Base-by-base conservation (phyloP, 78 protist species). In the Trichosphaerium sp. region DNA sequence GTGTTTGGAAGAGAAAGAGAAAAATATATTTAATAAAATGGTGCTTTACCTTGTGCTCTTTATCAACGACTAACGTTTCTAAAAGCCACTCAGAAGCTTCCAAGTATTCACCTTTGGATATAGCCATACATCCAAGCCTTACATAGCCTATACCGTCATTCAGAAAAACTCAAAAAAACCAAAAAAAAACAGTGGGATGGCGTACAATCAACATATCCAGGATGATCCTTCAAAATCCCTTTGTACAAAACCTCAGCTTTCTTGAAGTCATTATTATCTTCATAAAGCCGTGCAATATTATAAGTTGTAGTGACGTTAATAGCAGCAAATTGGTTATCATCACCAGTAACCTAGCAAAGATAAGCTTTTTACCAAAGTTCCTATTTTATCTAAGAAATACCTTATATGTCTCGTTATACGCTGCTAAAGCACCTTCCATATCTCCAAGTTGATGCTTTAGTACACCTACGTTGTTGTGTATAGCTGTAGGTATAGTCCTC, bases 61-160 rank as follows among this genome's bases (percentile, higher is more conserved):
- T n/a, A 31, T 35, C 60, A 18, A 63, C 32, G 14, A 40, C 34
- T 39, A 81, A n/a, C 23, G 65, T 66, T 64, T 68, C 74, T 47
- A 64, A 74, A 68, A 26, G 37, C 87, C 87, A 81, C 47, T 81
- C 87, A 15, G 39, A 26, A 11, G 73, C 71, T 29, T 81, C 87
- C 49, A 25, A 57, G 52, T 28, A 18, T 18, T 68, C 42, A 28
- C 87, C 87, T 5, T 49, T 60, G n/a, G 18, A 10, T 12, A 59
- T 21, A 7, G 47, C 25, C 21, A 81, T 69, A 3, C 34, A 8
- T 15, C 80, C 74, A 1, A 81, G 3, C n/a, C 87, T 26, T 1
- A 81, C 12, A 31, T 81, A 81, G 44, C n/a, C n/a, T n/a, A n/a
- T n/a, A n/a, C n/a, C n/a, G n/a, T n/a, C n/a, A n/a, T n/a, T n/a